Conservation (phyloP, 2,329 filamentous ascomycete genomes). For the Gliomastix tumulicola region DNA sequence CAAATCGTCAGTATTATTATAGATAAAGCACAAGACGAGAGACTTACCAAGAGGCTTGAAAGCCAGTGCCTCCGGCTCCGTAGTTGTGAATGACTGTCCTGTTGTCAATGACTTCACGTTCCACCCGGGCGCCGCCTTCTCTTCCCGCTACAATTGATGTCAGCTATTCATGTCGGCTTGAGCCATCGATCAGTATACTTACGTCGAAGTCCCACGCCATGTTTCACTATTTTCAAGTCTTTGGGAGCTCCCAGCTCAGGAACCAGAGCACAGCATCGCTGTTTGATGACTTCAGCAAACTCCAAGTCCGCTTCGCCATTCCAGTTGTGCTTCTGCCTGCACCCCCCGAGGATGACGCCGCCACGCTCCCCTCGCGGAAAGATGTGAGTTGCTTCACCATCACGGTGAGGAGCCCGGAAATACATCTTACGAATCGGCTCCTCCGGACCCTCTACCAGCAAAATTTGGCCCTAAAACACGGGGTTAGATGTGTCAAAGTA, state of each 20-base stretch:
- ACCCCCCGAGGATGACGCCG: conserved; percentile 24
- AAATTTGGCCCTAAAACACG: conserved; percentile 15
- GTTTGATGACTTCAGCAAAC: conserved; percentile 22
- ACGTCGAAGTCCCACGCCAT: conserved; percentile 23
- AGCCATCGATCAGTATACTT: not conserved
- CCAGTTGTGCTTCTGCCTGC: conserved; percentile 22
- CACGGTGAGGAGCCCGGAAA: conserved; percentile 30
- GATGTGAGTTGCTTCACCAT: conserved; percentile 32
- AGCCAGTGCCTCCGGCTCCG: conserved; percentile 17
- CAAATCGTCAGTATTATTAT: not conserved
- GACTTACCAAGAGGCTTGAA: conserved; percentile 15
- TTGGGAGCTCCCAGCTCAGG: conserved; percentile 23
- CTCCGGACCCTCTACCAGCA: conserved; percentile 27
- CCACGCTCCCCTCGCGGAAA: conserved; percentile 30
- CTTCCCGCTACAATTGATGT: conserved; percentile 6
- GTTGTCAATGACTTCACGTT: conserved; percentile 14
- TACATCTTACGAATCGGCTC: conserved; percentile 29
- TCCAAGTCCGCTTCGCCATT: conserved; percentile 16
- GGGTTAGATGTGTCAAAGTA: not conserved
- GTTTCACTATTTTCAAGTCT: conserved; percentile 21
- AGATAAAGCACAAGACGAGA: not conserved
- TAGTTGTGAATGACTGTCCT: conserved; percentile 17
- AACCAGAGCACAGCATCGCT: conserved; percentile 21
- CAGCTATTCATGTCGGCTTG: not conserved
- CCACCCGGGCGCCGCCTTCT: conserved; percentile 19